Percentiles rank a stretch among this genome's conserved stretches.
These are phyloP conservation scores for Acacia concinna DNA, from an alignment of 331 rosid species.

Conservation along the genomic window DNA sequence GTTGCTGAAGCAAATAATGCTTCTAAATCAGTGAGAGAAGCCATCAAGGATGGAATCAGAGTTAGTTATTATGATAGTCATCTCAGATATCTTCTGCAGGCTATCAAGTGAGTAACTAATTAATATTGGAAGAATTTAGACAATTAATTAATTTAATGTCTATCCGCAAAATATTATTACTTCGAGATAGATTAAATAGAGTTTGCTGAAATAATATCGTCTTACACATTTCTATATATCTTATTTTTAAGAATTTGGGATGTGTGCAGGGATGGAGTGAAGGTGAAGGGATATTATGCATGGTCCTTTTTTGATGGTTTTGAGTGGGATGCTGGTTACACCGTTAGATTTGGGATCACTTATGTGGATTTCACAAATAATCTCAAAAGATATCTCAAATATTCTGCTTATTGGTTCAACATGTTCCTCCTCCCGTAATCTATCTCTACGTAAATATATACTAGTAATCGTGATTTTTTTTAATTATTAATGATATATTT, in stretches of 20 bases:
- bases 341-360: conserved; percentile 49
- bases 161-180: no score
- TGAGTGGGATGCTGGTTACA: conserved; percentile 54
- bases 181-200: no score
- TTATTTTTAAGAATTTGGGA: no score
- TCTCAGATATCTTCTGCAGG: conserved; percentile 42
- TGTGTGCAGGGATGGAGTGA: conserved; percentile 41
- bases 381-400: conserved; percentile 19
- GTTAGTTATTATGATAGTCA: conserved; percentile 44
- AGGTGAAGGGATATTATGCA: conserved; percentile 57
- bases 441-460: no score
- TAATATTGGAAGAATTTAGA: no score
- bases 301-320: conserved; percentile 62
- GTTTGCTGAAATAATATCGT: no score
- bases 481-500: no score
- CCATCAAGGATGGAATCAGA: conserved; percentile 45
- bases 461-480: no score
- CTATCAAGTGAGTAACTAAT: conserved; percentile 24
- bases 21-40: conserved; percentile 42
- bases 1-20: conserved; percentile 40
- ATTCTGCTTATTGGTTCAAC: neutral
- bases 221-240: no score
- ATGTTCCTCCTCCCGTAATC: neutral
- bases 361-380: conserved; percentile 42
- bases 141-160: no score